Evolutionary conservation across 2,329 filamentous ascomycete species (phyloP), one percentile per base, ranked within the genome.

Genomic region (Purpureocillium takamizusanense): DNA sequence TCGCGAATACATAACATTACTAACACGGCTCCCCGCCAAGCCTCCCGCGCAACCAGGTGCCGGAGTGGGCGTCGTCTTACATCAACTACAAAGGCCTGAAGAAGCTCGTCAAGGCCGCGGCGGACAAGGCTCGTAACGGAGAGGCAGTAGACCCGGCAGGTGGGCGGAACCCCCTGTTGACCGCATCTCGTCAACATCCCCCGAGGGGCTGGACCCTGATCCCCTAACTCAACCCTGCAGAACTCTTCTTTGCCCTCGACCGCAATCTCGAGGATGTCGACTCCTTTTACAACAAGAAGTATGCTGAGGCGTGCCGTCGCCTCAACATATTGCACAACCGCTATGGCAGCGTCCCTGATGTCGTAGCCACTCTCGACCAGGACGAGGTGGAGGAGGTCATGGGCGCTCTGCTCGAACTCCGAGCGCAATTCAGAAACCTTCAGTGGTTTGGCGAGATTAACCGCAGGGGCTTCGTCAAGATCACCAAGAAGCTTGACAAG

Each of bases 391-490:
- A 95, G 59, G 92, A 98, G 61, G 71, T 97, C 34, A 84, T 94
- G 68, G 87, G 84, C 28, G 88, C 89, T 28, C 69, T 98, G 36
- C 74, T 97, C 25, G 92, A 98, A 62, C 71, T 97, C 43, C 78
- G 92, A 41, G 83, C 81, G 37, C 86, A 94, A 56, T 65, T 97
- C 48, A 77, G 92, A 42, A 97, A 97, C 53, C 69, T 98, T 37
- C 86, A 94, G 60, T 97, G 89, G 89, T 98, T 97, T 57, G 90
- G 89, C 36, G 90, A 97, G 63, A 90, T 97, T 53, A 98, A 98
- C 60, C 78, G 89, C 37, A 76, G 86, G 46, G 92, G 92, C 2
- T 98, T 98, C 54, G 78, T 94, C 59, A 98, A 98, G 67, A 98
- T 98, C 60, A 95, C 92, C 37, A 98, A 98, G 69, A 98, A 98